Percentiles rank a stretch among this genome's conserved stretches.
These are phyloP conservation scores for Ceratobasidium sp. DNA, from an alignment of 1,284 basidiomycete genomes.

Conservation along the genomic window DNA sequence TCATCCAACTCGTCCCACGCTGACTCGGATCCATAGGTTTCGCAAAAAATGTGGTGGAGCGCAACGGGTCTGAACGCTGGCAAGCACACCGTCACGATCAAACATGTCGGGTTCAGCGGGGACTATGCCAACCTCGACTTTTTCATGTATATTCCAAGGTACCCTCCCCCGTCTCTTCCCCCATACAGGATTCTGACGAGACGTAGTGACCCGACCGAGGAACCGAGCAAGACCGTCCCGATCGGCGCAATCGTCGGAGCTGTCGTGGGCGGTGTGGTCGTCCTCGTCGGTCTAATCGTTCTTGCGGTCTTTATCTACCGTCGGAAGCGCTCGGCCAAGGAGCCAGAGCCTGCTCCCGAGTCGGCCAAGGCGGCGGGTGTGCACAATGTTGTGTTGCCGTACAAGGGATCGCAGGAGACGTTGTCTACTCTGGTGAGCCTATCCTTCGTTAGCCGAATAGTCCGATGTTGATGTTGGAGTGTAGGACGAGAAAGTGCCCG, in stretches of 20 bases:
- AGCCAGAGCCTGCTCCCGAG: not conserved
- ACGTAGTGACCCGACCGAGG: not conserved
- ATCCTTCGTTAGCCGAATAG: not conserved
- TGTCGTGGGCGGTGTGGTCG: not conserved
- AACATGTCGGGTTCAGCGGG: not conserved
- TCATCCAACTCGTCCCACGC: not conserved
- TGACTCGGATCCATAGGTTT: not conserved
- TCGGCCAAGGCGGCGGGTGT: not conserved
- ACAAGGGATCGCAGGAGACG: not conserved
- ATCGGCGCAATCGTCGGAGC: not conserved
- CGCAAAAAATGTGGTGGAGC: slow-evolving; percentile 26
- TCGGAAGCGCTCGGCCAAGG: not conserved
- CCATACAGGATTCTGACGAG: not conserved
- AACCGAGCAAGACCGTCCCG: not conserved
- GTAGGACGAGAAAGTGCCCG: not conserved
- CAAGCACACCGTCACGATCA: slow-evolving; percentile 3
- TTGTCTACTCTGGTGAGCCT: not conserved
- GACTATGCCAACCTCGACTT: slow-evolving; percentile 32
- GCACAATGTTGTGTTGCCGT: not conserved
- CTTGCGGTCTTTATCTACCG: not conserved
- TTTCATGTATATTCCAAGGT: slow-evolving; percentile 32
- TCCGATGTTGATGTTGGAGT: not conserved
- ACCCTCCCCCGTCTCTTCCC: not conserved
- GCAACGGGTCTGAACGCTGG: slow-evolving; percentile 9
- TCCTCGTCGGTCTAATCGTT: not conserved